A percentile compares a stretch with the other conserved stretches of the same genome.
These are phyloP conservation scores for Spiraea crenata DNA, from an alignment of 331 rosid genomes.

Conservation along the genomic window DNA sequence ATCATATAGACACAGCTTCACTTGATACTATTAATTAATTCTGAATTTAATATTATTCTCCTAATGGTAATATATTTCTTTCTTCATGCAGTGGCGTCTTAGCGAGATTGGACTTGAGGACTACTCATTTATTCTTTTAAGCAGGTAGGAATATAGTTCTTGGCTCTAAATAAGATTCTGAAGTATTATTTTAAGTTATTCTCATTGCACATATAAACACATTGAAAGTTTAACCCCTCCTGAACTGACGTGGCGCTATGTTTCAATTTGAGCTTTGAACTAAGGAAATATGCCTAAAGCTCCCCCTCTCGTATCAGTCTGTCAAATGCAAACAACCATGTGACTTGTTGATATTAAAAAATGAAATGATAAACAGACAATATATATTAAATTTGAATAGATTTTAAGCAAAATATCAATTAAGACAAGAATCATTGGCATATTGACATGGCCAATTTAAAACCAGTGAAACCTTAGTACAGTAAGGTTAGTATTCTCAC, in stretches of 20 bases:
- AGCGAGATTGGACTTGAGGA: conserved; percentile 98
- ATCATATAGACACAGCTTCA: conserved; percentile 22
- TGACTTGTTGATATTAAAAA: background rate
- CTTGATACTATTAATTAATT: conserved; percentile 21
- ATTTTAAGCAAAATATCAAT: too few species aligned
- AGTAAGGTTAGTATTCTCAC: too few species aligned
- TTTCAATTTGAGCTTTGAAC: background rate
- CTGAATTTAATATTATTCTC: conserved; percentile 17
- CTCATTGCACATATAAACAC: conserved; percentile 3
- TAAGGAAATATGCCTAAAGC: background rate
- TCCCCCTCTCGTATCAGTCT: background rate
- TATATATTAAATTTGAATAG: too few species aligned
- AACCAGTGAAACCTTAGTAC: too few species aligned
- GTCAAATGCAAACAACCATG: background rate
- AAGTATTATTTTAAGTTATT: background rate
- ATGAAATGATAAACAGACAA: background rate
- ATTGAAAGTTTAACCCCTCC: background rate
- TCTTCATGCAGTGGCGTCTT: conserved; percentile 79
- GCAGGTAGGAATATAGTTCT: conserved; percentile 59
- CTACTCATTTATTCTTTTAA: conserved; percentile 84
- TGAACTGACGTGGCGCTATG: background rate
- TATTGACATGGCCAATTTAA: too few species aligned
- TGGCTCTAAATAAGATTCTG: background rate
- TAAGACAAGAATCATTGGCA: background rate
- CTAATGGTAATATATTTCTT: conserved; percentile 11